Percentiles rank a stretch among this genome's conserved stretches.
These are phyloP conservation scores for Aspergillus persii DNA, from an alignment of 2,329 filamentous ascomycete genomes.

Conservation along the genomic window DNA sequence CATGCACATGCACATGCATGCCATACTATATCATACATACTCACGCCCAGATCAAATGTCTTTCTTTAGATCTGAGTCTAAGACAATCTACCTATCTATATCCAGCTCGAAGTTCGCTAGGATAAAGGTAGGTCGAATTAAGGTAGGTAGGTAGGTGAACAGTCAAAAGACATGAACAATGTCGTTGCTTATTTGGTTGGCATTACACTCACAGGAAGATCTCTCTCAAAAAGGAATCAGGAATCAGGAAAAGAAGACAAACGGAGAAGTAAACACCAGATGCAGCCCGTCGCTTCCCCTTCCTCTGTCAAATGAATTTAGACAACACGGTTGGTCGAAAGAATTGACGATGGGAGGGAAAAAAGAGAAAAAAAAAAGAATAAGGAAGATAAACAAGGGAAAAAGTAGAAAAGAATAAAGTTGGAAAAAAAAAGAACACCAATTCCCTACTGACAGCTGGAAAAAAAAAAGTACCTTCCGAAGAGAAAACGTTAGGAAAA, in stretches of 20 bases:
- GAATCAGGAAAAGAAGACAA: conserved; percentile 20
- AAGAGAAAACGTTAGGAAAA: conserved; percentile 20
- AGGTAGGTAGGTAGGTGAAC: no score
- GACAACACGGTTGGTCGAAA: conserved; percentile 12
- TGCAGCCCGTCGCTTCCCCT: conserved; percentile 29
- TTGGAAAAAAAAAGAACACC: conserved; percentile 17
- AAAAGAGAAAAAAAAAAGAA: conserved; percentile 11
- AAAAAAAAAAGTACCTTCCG: conserved; percentile 26
- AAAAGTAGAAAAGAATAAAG: conserved; percentile 12
- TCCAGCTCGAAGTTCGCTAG: not conserved
- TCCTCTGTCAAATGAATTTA: conserved; percentile 23
- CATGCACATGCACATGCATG: no score
- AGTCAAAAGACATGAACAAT: conserved; percentile 22
- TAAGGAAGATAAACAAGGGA: conserved; percentile 14
- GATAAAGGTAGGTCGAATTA: not conserved
- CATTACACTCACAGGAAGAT: conserved; percentile 30
- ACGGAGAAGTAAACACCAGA: conserved; percentile 24
- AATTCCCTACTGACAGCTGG: conserved; percentile 18
- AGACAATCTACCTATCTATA: no score
- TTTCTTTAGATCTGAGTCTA: no score
- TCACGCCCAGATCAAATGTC: no score
- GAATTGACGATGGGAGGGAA: conserved; percentile 11
- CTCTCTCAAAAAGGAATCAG: conserved; percentile 12
- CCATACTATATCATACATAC: no score
- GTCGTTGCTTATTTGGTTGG: conserved; percentile 31